A percentile compares a stretch with the other conserved stretches of the same genome.
Evolutionary conservation across 495 filamentous ascomycete genomes (phyloP).

Genomic region (Xylaria scruposa): DNA sequence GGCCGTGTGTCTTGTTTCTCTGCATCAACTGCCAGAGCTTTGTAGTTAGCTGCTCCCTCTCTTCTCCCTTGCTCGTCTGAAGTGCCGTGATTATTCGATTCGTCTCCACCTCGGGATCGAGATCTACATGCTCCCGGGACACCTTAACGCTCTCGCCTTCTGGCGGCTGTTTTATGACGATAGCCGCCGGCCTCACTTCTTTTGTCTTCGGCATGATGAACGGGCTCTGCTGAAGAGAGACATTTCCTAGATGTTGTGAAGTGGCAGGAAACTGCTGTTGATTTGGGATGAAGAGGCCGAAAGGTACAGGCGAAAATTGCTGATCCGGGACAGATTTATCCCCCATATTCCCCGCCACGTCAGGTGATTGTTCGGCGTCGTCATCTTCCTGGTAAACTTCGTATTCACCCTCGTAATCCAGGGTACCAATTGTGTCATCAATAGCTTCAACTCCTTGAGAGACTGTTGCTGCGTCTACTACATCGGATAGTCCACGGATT

Average conservation of each 20-base stretch:
- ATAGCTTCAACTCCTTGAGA: background rate
- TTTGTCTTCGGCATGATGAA: background rate
- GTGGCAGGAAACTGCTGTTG: background rate
- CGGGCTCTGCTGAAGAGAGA: background rate
- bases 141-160: background rate
- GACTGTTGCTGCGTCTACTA: background rate
- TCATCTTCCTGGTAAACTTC: constrained; percentile 16
- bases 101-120: background rate
- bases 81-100: background rate
- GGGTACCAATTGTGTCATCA: background rate
- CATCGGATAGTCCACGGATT: background rate
- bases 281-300: background rate
- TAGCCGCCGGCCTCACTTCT: background rate
- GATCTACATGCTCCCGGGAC: background rate
- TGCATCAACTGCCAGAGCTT: background rate
- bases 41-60: background rate
- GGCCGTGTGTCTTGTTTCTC: too few species aligned
- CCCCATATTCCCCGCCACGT: background rate
- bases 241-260: background rate
- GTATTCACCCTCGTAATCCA: constrained; percentile 7
- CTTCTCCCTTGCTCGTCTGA: background rate
- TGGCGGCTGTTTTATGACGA: background rate
- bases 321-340: background rate
- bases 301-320: background rate
- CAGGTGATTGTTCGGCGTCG: background rate